Conservation (phyloP, 2,329 filamentous ascomycete genomes). For the Diaporthe sp. region DNA sequence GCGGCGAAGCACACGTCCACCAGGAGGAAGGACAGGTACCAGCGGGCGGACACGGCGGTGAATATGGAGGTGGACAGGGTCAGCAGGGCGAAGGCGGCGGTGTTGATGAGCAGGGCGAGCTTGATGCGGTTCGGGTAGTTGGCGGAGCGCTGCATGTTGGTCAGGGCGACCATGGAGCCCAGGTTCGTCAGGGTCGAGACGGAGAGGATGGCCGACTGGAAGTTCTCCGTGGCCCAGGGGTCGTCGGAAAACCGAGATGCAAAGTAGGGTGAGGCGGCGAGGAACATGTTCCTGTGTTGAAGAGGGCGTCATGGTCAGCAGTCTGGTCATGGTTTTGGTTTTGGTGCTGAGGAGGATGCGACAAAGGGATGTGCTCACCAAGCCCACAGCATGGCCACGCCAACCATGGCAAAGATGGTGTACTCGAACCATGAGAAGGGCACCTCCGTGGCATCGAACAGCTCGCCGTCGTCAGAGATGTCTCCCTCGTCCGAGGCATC, state of each 20-base stretch:
- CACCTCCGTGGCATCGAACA: slow-evolving; percentile 52
- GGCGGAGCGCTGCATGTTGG: slow-evolving; percentile 83
- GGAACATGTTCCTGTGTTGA: slow-evolving; percentile 90
- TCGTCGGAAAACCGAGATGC: slow-evolving; percentile 81
- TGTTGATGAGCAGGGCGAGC: slow-evolving; percentile 81
- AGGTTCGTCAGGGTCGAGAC: slow-evolving; percentile 90
- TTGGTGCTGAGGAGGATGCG: not conserved
- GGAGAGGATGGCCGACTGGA: slow-evolving; percentile 90
- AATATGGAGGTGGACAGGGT: slow-evolving; percentile 83
- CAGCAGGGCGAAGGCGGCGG: slow-evolving; percentile 81
- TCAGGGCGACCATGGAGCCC: slow-evolving; percentile 79
- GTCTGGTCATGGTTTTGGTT: not conserved
- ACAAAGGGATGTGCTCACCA: slow-evolving; percentile 73
- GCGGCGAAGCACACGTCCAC: slow-evolving; percentile 85
- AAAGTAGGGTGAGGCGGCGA: slow-evolving; percentile 95
- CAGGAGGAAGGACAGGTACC: slow-evolving; percentile 87
- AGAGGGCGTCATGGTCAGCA: not conserved
- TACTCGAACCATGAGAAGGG: slow-evolving; percentile 91
- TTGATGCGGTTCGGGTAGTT: slow-evolving; percentile 92
- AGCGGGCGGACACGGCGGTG: slow-evolving; percentile 69
- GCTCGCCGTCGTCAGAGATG: slow-evolving; percentile 48
- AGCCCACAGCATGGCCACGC: slow-evolving; percentile 96
- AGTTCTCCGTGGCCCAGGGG: slow-evolving; percentile 81
- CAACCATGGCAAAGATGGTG: slow-evolving; percentile 84
- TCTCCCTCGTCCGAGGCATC: slow-evolving; percentile 33